A percentile compares a stretch with the other conserved stretches of the same genome.
phyloP scores from a whole-genome alignment of 371 early-diverging fungal species.

The Apophysomyces variabilis region DNA sequence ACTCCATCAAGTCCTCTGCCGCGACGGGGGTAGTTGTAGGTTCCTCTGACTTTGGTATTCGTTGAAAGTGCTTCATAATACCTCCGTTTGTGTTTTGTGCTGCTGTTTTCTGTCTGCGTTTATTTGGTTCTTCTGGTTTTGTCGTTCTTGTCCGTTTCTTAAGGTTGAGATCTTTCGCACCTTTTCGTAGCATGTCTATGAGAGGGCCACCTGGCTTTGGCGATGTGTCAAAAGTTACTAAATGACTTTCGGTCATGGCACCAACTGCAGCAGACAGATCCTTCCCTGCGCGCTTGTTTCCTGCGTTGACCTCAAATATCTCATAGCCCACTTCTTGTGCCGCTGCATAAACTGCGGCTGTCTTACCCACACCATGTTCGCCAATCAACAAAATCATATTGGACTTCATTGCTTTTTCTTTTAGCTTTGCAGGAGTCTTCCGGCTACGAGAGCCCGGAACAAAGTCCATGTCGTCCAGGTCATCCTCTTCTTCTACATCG shows the following conservation, averaged over 20 bases:
- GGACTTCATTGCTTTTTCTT: conserved; percentile 19
- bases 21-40: neutral
- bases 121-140: conserved; percentile 16
- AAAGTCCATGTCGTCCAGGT: conserved; percentile 15
- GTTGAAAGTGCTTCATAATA: conserved; percentile 32
- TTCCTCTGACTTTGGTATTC: conserved; percentile 13
- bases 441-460: neutral
- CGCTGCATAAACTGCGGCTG: conserved; percentile 73
- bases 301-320: conserved; percentile 76
- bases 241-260: conserved; percentile 75
- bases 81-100: conserved; percentile 9
- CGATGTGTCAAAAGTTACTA: conserved; percentile 34
- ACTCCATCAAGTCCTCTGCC: conserved; percentile 1
- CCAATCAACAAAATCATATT: conserved; percentile 71
- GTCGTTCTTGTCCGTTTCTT: conserved; percentile 15
- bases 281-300: conserved; percentile 70
- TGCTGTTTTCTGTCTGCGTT: neutral
- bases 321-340: conserved; percentile 73
- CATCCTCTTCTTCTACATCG: conserved; percentile 7
- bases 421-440: conserved; percentile 7
- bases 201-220: conserved; percentile 5
- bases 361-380: conserved; percentile 73
- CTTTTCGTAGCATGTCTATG: conserved; percentile 13
- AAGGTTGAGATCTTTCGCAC: conserved; percentile 12
- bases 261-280: conserved; percentile 65